Evolutionary conservation across 2,329 filamentous ascomycete genomes (phyloP).

Genomic region (Fusarium sublunatum): DNA sequence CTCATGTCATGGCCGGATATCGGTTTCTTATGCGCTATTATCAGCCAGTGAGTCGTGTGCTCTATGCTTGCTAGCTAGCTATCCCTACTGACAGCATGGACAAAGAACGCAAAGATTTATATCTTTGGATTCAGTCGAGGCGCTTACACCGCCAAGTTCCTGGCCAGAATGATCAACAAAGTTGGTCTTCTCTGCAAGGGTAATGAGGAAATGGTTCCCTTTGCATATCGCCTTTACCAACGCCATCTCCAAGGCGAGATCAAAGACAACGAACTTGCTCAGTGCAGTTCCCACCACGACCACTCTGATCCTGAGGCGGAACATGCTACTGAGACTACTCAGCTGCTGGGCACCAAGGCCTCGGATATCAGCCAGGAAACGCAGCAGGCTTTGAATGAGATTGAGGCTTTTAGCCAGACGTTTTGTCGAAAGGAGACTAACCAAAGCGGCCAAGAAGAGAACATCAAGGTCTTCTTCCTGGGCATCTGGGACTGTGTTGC

Average conservation of each 20-base stretch:
- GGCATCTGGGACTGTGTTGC: conserved; percentile 67
- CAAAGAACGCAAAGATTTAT: conserved; percentile 61
- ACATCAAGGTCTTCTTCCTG: conserved; percentile 65
- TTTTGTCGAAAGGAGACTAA: conserved; percentile 57
- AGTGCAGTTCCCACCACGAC: conserved; percentile 14
- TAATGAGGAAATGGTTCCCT: conserved; percentile 65
- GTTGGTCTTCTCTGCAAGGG: conserved; percentile 62
- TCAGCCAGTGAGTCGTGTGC: conserved; percentile 47
- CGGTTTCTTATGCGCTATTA: conserved; percentile 67
- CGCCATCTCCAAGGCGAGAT: conserved; percentile 55
- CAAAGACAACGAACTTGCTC: conserved; percentile 46
- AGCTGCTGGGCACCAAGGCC: conserved; percentile 36
- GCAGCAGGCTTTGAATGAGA: conserved; percentile 49
- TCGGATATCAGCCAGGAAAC: conserved; percentile 42
- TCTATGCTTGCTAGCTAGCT: accelerated
- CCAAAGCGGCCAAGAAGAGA: conserved; percentile 38
- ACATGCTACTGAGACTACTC: background rate
- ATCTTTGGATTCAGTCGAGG: conserved; percentile 66
- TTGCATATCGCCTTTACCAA: conserved; percentile 60
- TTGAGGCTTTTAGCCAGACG: conserved; percentile 59
- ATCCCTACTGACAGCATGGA: background rate
- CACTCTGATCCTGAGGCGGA: background rate
- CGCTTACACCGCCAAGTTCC: conserved; percentile 64
- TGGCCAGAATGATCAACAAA: conserved; percentile 62
- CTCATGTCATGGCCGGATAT: conserved; percentile 65